Percentiles rank a stretch among this genome's conserved stretches.
Evolutionary conservation across 306 rosid species (phyloP).

Genomic region (Acacia crassicarpa): DNA sequence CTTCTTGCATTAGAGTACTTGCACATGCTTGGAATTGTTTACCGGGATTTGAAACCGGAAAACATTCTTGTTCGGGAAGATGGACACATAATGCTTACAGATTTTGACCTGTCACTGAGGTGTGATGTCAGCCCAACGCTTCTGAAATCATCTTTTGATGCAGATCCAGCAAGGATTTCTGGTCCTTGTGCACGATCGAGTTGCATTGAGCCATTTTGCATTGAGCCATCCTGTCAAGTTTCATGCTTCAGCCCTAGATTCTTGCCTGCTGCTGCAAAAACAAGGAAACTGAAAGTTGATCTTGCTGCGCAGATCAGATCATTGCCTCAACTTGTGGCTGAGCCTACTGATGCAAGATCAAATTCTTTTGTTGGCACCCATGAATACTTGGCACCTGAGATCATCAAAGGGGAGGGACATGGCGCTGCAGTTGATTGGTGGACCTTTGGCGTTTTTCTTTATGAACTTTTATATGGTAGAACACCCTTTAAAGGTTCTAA

Average conservation of each 20-base stretch:
- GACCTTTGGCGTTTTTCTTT: constrained; percentile 90
- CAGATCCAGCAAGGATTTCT: constrained; percentile 61
- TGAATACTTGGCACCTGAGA: constrained; percentile 92
- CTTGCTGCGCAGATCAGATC: constrained; percentile 58
- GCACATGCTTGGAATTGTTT: constrained; percentile 93
- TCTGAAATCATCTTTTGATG: constrained; percentile 53
- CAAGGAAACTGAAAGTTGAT: constrained; percentile 62
- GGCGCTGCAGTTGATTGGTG: constrained; percentile 98
- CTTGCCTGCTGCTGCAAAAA: constrained; percentile 60
- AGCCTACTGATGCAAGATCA: constrained; percentile 84
- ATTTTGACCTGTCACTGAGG: constrained; percentile 81
- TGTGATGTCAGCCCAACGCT: constrained; percentile 80
- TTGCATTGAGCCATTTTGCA: constrained; percentile 83
- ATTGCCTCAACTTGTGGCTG: constrained; percentile 90
- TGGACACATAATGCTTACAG: constrained; percentile 94
- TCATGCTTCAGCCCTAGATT: constrained; percentile 84
- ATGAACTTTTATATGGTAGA: constrained; percentile 76
- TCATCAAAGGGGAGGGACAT: constrained; percentile 88
- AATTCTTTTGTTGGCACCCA: constrained; percentile 94
- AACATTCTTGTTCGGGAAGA: constrained; percentile 90
- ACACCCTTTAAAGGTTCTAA: constrained; percentile 81
- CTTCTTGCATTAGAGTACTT: constrained; percentile 90
- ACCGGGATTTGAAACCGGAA: constrained; percentile 88
- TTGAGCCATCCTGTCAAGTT: constrained; percentile 77
- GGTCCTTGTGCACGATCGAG: constrained; percentile 68